Evolutionary conservation across 352 stramenopile genomes (phyloP), one percentile per base, ranked within the genome.

Genomic region (Phytophthora pisi): DNA sequence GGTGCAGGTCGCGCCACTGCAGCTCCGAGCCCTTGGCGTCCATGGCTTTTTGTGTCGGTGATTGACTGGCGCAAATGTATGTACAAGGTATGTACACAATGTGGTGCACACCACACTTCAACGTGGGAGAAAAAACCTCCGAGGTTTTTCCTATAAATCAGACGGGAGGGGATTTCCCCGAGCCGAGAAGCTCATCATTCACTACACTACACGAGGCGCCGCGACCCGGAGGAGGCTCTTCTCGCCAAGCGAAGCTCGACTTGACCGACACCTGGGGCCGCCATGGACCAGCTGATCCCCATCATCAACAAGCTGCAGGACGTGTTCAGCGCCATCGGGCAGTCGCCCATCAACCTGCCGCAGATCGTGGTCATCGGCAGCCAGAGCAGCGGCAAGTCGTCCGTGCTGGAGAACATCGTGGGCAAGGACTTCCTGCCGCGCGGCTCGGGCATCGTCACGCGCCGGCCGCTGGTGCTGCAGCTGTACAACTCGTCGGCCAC

Each of bases 261-360:
- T 30, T 5, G 26, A 30, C 26, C 26, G 26, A 30, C 26, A 30
- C 26, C 26, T 30, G 5, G 26, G 20, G 7, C 23, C 42, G 24
- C 58, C 31, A 99, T 99, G 98, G 97, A 99, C 64, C 91, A 99
- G 78, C 88, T 99, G 18, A 99, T 99, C 75, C 97, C 97, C 36
- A 98, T 99, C 69, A 98, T 99, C 66, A 99, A 99, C 77, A 99
- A 99, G 85, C 90, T 99, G 9, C 97, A 99, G 88, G 98, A 99
- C 83, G 98, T 99, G 34, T 99, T 99, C 78, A 97, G 82, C 52
- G 94, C 95, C 49, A 98, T 99, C 72, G 96, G 96, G 18, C 93
- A 98, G 78, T 93, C 88, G 51, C 90, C 94, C 20, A 94, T 99
- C 54, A 98, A 99, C 75, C 80, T 99, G 40, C 97, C 97, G 65